Percentiles rank a stretch among this genome's conserved stretches.
Evolutionary conservation across 2,329 filamentous ascomycete genomes (phyloP).

Genomic region (Furcasterigmium furcatum): DNA sequence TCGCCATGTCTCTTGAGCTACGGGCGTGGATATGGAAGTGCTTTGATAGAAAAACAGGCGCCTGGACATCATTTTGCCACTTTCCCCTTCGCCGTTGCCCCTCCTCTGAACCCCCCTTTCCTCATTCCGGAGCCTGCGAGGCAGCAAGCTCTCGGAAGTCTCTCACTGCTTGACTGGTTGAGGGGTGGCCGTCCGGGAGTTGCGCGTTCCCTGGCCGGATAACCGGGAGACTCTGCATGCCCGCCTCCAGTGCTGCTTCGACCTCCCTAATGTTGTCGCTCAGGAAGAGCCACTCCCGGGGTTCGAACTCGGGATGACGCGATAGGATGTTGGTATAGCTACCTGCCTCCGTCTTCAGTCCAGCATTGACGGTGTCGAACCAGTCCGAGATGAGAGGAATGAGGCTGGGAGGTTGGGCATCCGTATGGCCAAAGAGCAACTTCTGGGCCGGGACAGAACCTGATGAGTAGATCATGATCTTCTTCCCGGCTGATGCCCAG

Average conservation of each 20-base stretch:
- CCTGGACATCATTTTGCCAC: no score
- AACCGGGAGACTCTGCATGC: slow-evolving; percentile 62
- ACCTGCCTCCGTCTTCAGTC: slow-evolving; percentile 62
- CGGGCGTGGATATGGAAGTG: no score
- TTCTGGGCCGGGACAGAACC: slow-evolving; percentile 80
- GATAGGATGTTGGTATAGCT: slow-evolving; percentile 67
- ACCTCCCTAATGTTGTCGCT: slow-evolving; percentile 77
- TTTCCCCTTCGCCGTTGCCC: no score
- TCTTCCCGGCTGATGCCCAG: slow-evolving; percentile 54
- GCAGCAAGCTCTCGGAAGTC: slow-evolving; percentile 22
- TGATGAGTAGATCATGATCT: slow-evolving; percentile 76
- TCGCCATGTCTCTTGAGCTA: no score
- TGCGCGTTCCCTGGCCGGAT: slow-evolving; percentile 68
- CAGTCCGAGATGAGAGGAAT: slow-evolving; percentile 58
- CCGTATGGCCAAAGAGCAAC: slow-evolving; percentile 69
- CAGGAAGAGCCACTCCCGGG: slow-evolving; percentile 67
- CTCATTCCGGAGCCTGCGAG: neutral
- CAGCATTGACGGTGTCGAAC: slow-evolving; percentile 81
- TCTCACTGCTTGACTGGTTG: slow-evolving; percentile 27
- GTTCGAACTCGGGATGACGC: slow-evolving; percentile 39
- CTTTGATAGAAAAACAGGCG: no score
- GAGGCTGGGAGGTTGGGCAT: slow-evolving; percentile 56
- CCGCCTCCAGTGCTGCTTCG: slow-evolving; percentile 56
- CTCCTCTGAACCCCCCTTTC: slow-evolving; percentile 17
- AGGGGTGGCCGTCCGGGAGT: slow-evolving; percentile 46